A percentile compares a stretch with the other conserved stretches of the same genome.
Conservation (phyloP, 129 eudicot species). For the Lactuca saligna region DNA sequence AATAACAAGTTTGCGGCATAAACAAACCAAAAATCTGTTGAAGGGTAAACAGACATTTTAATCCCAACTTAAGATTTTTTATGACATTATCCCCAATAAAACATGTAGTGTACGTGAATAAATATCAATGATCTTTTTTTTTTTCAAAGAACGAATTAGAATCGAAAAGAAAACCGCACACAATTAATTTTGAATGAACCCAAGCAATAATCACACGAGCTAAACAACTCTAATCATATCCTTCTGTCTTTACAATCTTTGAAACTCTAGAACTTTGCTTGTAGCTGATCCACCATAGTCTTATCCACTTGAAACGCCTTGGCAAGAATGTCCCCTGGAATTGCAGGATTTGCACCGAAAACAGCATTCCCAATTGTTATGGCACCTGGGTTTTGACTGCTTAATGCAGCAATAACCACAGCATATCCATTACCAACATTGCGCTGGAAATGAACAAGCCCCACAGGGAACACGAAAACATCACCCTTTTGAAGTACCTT, state of each 20-base stretch:
- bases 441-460: slow-evolving; percentile 45
- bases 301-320: slow-evolving; percentile 43
- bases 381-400: slow-evolving; percentile 49
- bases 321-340: slow-evolving; percentile 35
- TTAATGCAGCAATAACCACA: slow-evolving; percentile 39
- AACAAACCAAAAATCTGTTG: too few relatives aligned
- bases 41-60: too few relatives aligned
- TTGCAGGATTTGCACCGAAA: slow-evolving; percentile 40
- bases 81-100: too few relatives aligned
- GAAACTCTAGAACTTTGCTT: slow-evolving; percentile 29
- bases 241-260: neutral
- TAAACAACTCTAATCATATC: neutral
- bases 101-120: neutral
- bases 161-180: slow-evolving; percentile 11
- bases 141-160: slow-evolving; percentile 15
- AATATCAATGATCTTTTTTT: too few relatives aligned
- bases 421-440: slow-evolving; percentile 31
- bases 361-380: slow-evolving; percentile 40
- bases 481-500: slow-evolving; percentile 47
- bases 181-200: slow-evolving; percentile 2
- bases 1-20: too few relatives aligned
- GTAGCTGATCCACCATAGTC: slow-evolving; percentile 28
- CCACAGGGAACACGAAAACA: slow-evolving; percentile 45
- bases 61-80: too few relatives aligned
- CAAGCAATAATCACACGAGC: slow-evolving; percentile 19